A percentile compares a stretch with the other conserved stretches of the same genome.
Conservation (phyloP, 1,284 basidiomycete genomes). For the Cystobasidiaceae sp. region DNA sequence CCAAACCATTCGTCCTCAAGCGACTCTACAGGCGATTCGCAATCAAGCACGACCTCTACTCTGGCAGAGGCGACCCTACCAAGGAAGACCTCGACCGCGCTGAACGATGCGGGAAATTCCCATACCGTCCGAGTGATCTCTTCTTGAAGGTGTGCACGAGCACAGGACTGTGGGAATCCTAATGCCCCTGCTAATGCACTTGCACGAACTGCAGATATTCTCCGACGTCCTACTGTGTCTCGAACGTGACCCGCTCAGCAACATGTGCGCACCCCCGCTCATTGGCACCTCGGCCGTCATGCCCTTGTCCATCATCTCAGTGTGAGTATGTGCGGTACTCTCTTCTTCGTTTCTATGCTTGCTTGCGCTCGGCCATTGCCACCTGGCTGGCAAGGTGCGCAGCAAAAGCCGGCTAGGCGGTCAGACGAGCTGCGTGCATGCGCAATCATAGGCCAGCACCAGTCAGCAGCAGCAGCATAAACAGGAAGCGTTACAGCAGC, state of each 20-base stretch:
- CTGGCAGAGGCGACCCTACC: constrained; percentile 36
- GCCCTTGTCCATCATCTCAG: constrained; percentile 53
- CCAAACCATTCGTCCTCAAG: constrained; percentile 38
- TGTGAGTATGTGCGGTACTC: constrained; percentile 44
- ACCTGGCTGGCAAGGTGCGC: too few species aligned
- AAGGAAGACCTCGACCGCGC: constrained; percentile 49
- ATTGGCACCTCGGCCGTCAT: constrained; percentile 56
- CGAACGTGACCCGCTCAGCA: constrained; percentile 53
- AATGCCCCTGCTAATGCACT: too few species aligned
- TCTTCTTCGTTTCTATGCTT: too few species aligned
- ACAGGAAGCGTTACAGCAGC: too few species aligned
- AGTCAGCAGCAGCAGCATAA: too few species aligned
- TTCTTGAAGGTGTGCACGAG: constrained; percentile 52
- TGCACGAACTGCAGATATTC: constrained; percentile 51
- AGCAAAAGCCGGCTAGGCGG: too few species aligned
- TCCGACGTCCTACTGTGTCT: constrained; percentile 54
- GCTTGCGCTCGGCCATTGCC: too few species aligned
- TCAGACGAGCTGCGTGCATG: too few species aligned
- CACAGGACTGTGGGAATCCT: too few species aligned
- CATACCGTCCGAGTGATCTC: constrained; percentile 49
- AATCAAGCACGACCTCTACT: constrained; percentile 42
- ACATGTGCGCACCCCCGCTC: constrained; percentile 55
- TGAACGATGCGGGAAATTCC: constrained; percentile 49
- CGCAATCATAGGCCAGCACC: too few species aligned
- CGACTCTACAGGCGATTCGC: constrained; percentile 39